Base-by-base conservation (phyloP, 2,329 filamentous ascomycete species). In the Apiospora koreana region DNA sequence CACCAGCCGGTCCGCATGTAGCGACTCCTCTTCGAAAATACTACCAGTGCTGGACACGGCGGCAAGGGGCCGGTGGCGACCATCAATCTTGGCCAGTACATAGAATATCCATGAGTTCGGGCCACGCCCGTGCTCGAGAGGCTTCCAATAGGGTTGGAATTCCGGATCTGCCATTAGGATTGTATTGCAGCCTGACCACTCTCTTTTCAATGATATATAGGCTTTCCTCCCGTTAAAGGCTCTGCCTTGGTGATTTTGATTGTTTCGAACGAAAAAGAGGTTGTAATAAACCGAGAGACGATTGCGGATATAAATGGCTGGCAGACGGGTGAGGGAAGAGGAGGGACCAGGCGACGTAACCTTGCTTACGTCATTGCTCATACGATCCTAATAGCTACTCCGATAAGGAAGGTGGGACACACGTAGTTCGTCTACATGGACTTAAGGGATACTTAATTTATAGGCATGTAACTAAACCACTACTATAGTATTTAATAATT, bases 31-130 rank as follows among this genome's bases (percentile, higher is more conserved):
- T 5, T 67, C 54, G 42, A 4, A 1, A 3, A 0, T 18, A 43
- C 7, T 4, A 18, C 72, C 72, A 0, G 68, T 42, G 65, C 72
- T 74, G 9, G 73, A 73, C n/a, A 72, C 71, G 5, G 68, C 69
- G 43, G 73, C 73, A 21, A 74, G 21, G 28, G 73, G 69, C 1
- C 70, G 71, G 64, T 72, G 68, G 62, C 69, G 65, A 8, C 71
- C 70, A n/a, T 65, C 71, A 31, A 72, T 71, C 35, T 70, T 31
- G 18, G 73, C 70, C 9, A 74, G 69, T 48, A 64, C 69, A 35
- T 68, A 74, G 68, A 74, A 73, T 46, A 72, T 68, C 73, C 73
- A 74, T 8, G 71, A 73, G 28, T 73, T 72, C 25, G 73, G 73
- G 7, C 73, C 73, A 12, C 21, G 28, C 2, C 67, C 46, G 38